A percentile compares a stretch with the other conserved stretches of the same genome.
These are phyloP conservation scores for Rhynchospora tenuis DNA, from an alignment of 176 grass and related monocot species.

Conservation along the genomic window DNA sequence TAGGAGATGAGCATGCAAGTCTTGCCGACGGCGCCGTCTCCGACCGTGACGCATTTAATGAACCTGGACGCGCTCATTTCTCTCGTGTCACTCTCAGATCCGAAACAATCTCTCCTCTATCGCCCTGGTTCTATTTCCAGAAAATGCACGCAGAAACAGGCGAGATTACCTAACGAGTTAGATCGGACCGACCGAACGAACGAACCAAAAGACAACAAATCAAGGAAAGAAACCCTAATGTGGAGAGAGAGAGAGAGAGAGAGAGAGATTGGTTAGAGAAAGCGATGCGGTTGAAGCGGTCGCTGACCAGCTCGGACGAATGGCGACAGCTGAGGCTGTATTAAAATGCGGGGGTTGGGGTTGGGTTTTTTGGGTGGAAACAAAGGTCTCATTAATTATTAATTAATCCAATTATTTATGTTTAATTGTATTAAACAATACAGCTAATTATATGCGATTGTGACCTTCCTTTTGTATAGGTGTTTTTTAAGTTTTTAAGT, in stretches of 20 bases:
- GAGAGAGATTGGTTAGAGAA: background rate
- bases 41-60: conserved; percentile 38
- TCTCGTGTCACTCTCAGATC: conserved; percentile 26
- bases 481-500: too few species aligned
- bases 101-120: background rate
- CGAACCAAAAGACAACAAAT: background rate
- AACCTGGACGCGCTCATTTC: conserved; percentile 40
- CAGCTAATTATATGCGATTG: background rate
- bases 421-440: background rate
- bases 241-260: background rate
- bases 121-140: background rate
- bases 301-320: conserved; percentile 21
- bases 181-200: background rate
- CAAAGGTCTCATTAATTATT: background rate
- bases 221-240: conserved; percentile 16
- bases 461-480: background rate
- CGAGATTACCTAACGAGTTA: conserved; percentile 13
- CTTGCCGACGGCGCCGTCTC: conserved; percentile 35
- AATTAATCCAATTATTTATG: background rate
- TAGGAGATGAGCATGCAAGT: conserved; percentile 43
- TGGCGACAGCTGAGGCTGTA: background rate
- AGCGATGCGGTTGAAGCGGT: conserved; percentile 27
- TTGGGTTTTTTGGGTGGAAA: background rate
- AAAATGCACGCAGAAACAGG: conserved; percentile 22
- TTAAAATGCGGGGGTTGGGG: conserved; percentile 1